These are phyloP conservation scores for Athelia psychrophila DNA, from an alignment of 1,284 basidiomycete species.

Conservation along the genomic window DNA sequence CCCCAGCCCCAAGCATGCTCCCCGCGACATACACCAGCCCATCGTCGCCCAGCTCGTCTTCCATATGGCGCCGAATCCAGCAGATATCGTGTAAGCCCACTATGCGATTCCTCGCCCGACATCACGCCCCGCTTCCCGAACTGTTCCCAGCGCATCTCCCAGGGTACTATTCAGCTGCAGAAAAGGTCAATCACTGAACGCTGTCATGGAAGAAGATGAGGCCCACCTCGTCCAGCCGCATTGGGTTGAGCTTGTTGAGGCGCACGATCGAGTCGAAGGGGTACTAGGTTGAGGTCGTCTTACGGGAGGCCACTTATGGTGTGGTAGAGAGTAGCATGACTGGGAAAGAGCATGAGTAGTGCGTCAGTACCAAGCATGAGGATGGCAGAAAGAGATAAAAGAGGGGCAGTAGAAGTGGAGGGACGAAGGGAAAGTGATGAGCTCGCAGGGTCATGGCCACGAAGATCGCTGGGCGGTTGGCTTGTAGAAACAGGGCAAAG, in stretches of 20 bases:
- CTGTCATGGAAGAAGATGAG: constrained; percentile 56
- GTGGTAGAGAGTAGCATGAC: too few relatives aligned
- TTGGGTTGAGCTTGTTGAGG: constrained; percentile 45
- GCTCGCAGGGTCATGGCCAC: too few relatives aligned
- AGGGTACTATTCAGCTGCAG: constrained; percentile 55
- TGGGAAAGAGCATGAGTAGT: too few relatives aligned
- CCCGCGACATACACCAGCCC: constrained; percentile 62
- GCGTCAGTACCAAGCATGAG: too few relatives aligned
- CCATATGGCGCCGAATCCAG: constrained; percentile 48
- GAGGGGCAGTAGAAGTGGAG: too few relatives aligned
- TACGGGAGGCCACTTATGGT: constrained; percentile 67
- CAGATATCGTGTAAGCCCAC: constrained; percentile 53
- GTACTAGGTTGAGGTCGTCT: constrained; percentile 40
- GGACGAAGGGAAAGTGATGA: too few relatives aligned
- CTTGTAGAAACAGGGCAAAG: too few relatives aligned
- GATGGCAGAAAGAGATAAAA: too few relatives aligned
- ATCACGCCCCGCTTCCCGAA: constrained; percentile 55
- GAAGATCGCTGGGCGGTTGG: too few relatives aligned
- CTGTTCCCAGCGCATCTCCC: constrained; percentile 55
- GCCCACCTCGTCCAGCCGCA: constrained; percentile 45
- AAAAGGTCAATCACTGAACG: constrained; percentile 58
- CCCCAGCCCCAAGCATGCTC: constrained; percentile 62
- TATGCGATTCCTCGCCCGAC: constrained; percentile 51
- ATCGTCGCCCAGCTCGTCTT: constrained; percentile 46
- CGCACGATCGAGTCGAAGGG: constrained; percentile 56